A percentile compares a stretch with the other conserved stretches of the same genome.
These are phyloP conservation scores for Solanum bukasovii DNA, from an alignment of 257 asterid genomes.

Conservation along the genomic window DNA sequence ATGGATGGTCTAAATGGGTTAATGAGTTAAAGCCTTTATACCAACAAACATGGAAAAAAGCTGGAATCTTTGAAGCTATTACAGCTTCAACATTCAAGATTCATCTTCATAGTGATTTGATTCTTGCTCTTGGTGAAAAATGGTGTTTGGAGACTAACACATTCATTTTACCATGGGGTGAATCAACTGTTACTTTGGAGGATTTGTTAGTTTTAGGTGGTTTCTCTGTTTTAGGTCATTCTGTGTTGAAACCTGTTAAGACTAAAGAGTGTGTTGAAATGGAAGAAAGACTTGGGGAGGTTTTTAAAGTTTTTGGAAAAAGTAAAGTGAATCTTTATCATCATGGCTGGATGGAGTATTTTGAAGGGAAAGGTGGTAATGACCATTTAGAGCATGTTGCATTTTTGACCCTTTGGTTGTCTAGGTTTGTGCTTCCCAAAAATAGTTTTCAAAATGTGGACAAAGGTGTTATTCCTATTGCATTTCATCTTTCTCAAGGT, in stretches of 20 bases:
- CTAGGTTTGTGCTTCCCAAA: too few species aligned
- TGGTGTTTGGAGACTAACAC: slow-evolving; percentile 9
- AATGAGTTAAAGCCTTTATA: neutral
- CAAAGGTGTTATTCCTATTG: too few species aligned
- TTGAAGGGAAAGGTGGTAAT: too few species aligned
- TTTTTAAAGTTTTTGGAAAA: neutral
- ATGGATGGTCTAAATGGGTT: slow-evolving; percentile 9
- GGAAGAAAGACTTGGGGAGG: neutral
- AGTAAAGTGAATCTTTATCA: neutral
- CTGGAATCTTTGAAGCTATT: slow-evolving; percentile 4
- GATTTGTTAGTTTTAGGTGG: slow-evolving; percentile 12
- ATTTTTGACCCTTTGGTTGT: too few species aligned
- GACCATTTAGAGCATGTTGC: too few species aligned
- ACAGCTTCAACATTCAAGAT: neutral
- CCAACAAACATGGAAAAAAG: slow-evolving; percentile 4
- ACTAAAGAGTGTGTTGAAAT: neutral
- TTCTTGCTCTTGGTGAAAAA: neutral
- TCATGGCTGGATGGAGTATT: too few species aligned
- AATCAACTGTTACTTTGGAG: slow-evolving; percentile 8
- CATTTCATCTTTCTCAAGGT: too few species aligned
- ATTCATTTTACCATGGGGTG: slow-evolving; percentile 8
- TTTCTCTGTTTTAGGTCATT: slow-evolving; percentile 2
- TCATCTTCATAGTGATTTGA: neutral
- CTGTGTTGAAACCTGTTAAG: neutral
- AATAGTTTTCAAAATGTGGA: too few species aligned